Evolutionary conservation across 2,329 filamentous ascomycete genomes (phyloP).

Genomic region (Paramyrothecium roridum): DNA sequence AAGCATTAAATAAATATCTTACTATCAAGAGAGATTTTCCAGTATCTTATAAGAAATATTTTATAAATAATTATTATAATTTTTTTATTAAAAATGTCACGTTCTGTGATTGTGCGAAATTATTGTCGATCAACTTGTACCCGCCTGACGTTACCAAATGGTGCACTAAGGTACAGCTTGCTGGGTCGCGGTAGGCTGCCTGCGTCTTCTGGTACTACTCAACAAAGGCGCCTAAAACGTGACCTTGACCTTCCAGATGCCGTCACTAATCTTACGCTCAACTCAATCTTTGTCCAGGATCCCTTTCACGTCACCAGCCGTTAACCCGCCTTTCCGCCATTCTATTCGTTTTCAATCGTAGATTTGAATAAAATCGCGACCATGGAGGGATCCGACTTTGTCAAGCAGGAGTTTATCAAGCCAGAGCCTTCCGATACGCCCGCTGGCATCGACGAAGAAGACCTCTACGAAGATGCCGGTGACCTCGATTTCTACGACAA

Average conservation of each 20-base stretch:
- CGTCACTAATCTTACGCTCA: not conserved
- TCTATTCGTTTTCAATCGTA: conserved; percentile 5
- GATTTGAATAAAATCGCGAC: conserved; percentile 5
- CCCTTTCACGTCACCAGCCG: not conserved
- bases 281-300: conserved; percentile 1
- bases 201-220: too few relatives aligned
- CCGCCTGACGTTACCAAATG: too few relatives aligned
- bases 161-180: too few relatives aligned
- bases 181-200: too few relatives aligned
- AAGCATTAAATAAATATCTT: too few relatives aligned
- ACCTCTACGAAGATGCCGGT: conserved; percentile 61
- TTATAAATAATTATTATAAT: too few relatives aligned
- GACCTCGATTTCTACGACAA: conserved; percentile 55
- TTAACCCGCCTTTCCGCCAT: not conserved
- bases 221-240: not conserved
- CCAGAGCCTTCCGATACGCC: conserved; percentile 43
- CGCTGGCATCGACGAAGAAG: conserved; percentile 56
- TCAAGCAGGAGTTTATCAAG: conserved; percentile 35
- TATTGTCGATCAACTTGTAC: too few relatives aligned
- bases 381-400: conserved; percentile 28
- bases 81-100: too few relatives aligned
- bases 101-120: too few relatives aligned
- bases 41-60: too few relatives aligned
- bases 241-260: not conserved
- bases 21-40: too few relatives aligned